phyloP scores from a whole-genome alignment of 2,329 filamentous ascomycete species.

The Parascedosporium putredinis region DNA sequence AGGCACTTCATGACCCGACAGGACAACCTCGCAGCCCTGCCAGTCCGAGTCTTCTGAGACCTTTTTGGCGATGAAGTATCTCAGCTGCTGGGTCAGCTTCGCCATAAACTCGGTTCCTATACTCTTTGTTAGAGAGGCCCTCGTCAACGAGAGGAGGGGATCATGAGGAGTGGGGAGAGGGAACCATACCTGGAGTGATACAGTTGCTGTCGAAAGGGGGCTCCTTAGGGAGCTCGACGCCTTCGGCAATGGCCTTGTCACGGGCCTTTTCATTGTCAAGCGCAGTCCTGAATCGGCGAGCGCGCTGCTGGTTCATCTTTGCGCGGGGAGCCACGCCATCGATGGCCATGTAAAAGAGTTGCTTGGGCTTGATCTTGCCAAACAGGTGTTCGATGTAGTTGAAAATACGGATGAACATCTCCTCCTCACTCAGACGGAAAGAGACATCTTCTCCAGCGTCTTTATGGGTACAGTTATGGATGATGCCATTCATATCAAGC shows the following conservation, averaged over 20 bases:
- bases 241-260: conserved; percentile 84
- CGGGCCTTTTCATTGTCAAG: conserved; percentile 81
- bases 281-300: conserved; percentile 87
- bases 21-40: conserved; percentile 91
- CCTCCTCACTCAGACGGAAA: conserved; percentile 89
- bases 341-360: conserved; percentile 99
- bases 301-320: conserved; percentile 99
- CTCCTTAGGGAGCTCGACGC: conserved; percentile 87
- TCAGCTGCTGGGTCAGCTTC: conserved; percentile 83
- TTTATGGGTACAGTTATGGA: conserved; percentile 98
- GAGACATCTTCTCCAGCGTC: conserved; percentile 78
- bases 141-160: conserved; percentile 10
- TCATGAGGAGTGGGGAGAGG: not conserved
- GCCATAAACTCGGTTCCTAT: conserved; percentile 88
- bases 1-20: conserved; percentile 95
- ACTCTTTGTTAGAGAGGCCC: conserved; percentile 10
- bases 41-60: conserved; percentile 93
- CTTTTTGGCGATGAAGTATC: conserved; percentile 99
- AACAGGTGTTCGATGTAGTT: conserved; percentile 99
- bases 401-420: conserved; percentile 99
- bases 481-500: conserved; percentile 98
- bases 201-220: conserved; percentile 98
- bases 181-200: conserved; percentile 68
- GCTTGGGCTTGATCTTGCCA: conserved; percentile 96
- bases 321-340: conserved; percentile 94